Evolutionary conservation across 495 filamentous ascomycete species (phyloP).

Genomic region (Extremus antarcticus): DNA sequence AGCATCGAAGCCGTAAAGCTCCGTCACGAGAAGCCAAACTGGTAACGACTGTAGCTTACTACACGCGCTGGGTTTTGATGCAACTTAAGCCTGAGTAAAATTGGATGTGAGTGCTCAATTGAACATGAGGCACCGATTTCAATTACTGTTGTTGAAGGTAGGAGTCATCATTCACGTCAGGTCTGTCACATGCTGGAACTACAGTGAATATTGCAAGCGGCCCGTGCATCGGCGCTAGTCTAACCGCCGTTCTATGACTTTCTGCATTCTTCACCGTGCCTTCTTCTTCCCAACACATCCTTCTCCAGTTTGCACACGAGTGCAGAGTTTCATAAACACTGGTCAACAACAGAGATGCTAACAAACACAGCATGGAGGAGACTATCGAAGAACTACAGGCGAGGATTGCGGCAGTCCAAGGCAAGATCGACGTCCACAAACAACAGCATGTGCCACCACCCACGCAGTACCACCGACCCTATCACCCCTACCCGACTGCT

Average conservation of each 20-base stretch:
- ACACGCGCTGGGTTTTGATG: background rate
- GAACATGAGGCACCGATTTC: no score
- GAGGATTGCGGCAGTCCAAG: constrained; percentile 18
- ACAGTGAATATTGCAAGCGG: no score
- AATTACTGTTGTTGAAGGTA: no score
- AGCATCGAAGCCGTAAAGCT: background rate
- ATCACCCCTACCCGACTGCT: background rate
- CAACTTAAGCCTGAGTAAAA: background rate
- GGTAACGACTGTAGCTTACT: background rate
- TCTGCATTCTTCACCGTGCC: no score
- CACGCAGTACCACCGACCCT: background rate
- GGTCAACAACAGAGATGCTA: background rate
- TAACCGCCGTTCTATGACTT: no score
- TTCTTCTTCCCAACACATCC: no score
- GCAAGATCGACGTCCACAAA: constrained; percentile 18
- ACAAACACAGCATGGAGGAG: constrained; percentile 11
- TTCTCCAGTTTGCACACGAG: background rate
- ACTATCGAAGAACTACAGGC: constrained; percentile 13
- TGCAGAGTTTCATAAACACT: background rate
- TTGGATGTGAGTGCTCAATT: no score
- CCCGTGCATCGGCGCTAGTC: no score
- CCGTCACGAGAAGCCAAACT: background rate
- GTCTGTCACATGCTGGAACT: no score
- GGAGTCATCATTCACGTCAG: no score
- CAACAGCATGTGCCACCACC: constrained; percentile 9